These are phyloP conservation scores for Mallotus repandus DNA, from an alignment of 441 rosid species.

Conservation along the genomic window DNA sequence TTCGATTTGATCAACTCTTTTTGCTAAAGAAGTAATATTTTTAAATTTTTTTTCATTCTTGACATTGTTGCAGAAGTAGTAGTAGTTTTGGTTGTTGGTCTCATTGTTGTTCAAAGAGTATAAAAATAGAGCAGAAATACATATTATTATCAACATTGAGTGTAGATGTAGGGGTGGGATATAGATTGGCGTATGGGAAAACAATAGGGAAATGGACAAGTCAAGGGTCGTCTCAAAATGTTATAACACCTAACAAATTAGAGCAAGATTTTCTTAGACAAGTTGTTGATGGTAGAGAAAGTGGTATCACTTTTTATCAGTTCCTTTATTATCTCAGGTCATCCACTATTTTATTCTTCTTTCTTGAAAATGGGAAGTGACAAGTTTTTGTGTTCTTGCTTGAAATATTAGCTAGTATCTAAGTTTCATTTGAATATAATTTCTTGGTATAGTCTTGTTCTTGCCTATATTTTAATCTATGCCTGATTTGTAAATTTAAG, in stretches of 20 bases:
- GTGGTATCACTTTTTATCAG: conserved; percentile 59
- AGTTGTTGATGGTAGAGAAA: conserved; percentile 61
- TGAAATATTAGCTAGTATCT: too few relatives aligned
- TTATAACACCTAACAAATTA: conserved; percentile 43
- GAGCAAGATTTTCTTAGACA: conserved; percentile 59
- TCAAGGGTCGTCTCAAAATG: conserved; percentile 25
- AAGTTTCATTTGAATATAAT: too few relatives aligned
- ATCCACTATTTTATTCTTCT: not conserved
- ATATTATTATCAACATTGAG: conserved; percentile 56
- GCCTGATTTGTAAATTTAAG: too few relatives aligned
- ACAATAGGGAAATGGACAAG: conserved; percentile 52
- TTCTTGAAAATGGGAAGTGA: too few relatives aligned
- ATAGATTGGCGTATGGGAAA: conserved; percentile 59
- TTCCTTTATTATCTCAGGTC: conserved; percentile 80
- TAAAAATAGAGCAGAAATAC: conserved; percentile 60
- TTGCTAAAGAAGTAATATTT: not conserved
- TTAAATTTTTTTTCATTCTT: not conserved
- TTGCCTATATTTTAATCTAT: too few relatives aligned
- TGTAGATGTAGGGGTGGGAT: conserved; percentile 72
- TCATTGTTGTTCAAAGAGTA: not conserved
- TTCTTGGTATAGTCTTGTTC: too few relatives aligned
- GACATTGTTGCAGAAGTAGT: not conserved
- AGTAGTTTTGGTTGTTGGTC: not conserved
- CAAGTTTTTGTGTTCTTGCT: too few relatives aligned
- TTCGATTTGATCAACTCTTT: too few relatives aligned